A percentile compares a stretch with the other conserved stretches of the same genome.
phyloP scores from a whole-genome alignment of 139 green algal genomes.

The Chlorella sorokiniana region DNA sequence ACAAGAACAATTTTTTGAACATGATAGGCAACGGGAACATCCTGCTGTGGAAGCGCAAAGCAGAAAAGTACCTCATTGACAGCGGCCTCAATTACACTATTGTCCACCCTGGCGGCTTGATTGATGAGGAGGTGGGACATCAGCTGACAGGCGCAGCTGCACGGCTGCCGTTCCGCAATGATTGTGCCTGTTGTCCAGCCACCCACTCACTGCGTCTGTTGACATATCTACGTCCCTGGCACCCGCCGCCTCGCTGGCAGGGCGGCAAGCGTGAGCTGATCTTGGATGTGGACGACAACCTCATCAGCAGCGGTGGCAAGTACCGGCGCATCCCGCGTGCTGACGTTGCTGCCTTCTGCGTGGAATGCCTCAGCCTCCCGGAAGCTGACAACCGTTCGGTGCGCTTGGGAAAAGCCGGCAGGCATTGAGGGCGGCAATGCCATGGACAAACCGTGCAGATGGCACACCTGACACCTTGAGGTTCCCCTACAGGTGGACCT shows the following conservation, averaged over 20 bases:
- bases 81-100: slow-evolving; percentile 61
- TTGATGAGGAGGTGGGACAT: slow-evolving; percentile 51
- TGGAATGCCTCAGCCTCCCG: slow-evolving; percentile 38
- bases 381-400: slow-evolving; percentile 36
- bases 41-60: slow-evolving; percentile 85
- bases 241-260: background rate
- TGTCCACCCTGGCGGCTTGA: slow-evolving; percentile 80
- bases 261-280: slow-evolving; percentile 72
- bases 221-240: background rate
- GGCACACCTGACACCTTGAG: too few relatives aligned
- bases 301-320: slow-evolving; percentile 51
- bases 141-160: too few relatives aligned
- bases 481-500: slow-evolving; percentile 39
- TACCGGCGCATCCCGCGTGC: slow-evolving; percentile 69
- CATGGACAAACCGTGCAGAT: too few relatives aligned
- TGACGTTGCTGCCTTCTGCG: slow-evolving; percentile 78
- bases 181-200: too few relatives aligned
- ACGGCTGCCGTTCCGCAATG: too few relatives aligned
- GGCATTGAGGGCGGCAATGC: background rate
- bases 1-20: slow-evolving; percentile 70
- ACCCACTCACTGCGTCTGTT: background rate
- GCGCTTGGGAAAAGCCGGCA: background rate
- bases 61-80: slow-evolving; percentile 84
- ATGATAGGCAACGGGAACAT: slow-evolving; percentile 76
- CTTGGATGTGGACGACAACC: slow-evolving; percentile 80